phyloP scores from a whole-genome alignment of 305 asterid genomes.

The Solanum hybrid region DNA sequence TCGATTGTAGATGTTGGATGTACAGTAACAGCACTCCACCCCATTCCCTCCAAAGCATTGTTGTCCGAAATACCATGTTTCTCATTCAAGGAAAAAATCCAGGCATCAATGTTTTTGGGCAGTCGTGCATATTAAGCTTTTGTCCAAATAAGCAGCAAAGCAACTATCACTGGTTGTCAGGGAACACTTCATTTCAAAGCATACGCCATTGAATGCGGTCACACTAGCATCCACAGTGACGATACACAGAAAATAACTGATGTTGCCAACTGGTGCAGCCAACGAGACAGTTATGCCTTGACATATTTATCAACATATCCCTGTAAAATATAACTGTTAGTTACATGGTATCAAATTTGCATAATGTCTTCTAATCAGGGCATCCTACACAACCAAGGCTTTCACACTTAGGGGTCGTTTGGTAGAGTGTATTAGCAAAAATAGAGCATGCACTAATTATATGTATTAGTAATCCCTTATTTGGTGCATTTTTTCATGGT shows the following conservation, averaged over 20 bases:
- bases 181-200: neutral
- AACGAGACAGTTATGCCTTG: constrained; percentile 33
- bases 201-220: neutral
- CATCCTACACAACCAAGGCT: constrained; percentile 2
- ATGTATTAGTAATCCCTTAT: no score
- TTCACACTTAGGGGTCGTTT: no score
- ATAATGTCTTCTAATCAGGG: neutral
- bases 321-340: constrained; percentile 33
- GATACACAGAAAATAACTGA: neutral
- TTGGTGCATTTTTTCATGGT: no score
- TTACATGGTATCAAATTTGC: neutral
- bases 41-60: neutral
- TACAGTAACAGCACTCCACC: neutral
- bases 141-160: neutral
- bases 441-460: no score
- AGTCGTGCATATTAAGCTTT: neutral
- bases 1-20: neutral
- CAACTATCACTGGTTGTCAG: neutral
- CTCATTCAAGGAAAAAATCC: neutral
- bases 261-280: neutral
- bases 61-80: neutral
- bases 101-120: neutral
- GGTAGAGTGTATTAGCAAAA: no score
- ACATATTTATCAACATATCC: constrained; percentile 94
- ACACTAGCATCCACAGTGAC: neutral